Conservation (phyloP, 1,284 basidiomycete species). For the Trichosporon faecale region DNA sequence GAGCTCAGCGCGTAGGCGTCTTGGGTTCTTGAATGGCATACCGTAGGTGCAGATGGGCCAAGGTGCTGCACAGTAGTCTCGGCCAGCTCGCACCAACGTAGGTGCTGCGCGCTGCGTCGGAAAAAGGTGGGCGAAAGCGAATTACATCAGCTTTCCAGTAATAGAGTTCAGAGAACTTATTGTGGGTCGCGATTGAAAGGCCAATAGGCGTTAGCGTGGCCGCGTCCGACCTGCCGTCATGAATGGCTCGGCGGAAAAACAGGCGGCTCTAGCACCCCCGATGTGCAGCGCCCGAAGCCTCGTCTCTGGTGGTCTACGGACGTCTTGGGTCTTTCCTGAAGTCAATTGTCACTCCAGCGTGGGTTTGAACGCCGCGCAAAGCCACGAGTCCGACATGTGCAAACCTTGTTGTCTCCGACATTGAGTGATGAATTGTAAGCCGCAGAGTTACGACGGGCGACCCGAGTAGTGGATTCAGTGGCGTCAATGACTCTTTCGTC, state of each 20-base stretch:
- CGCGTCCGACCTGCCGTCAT: background rate
- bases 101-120: background rate
- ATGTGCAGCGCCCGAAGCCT: background rate
- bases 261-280: background rate
- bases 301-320: background rate
- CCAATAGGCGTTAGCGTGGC: background rate
- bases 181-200: background rate
- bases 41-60: background rate
- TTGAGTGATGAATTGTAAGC: background rate
- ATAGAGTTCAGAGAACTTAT: background rate
- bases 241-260: background rate
- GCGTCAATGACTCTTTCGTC: background rate
- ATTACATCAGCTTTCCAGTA: background rate
- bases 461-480: background rate
- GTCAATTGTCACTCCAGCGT: background rate
- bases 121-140: background rate
- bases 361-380: background rate
- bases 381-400: conserved; percentile 8
- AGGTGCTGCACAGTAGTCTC: background rate
- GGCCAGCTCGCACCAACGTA: background rate
- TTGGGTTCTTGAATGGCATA: background rate
- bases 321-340: background rate
- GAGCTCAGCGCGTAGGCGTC: background rate
- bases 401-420: conserved; percentile 1
- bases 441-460: background rate